Conservation (phyloP, 768 basidiomycete genomes). For the Suillus luteus region DNA sequence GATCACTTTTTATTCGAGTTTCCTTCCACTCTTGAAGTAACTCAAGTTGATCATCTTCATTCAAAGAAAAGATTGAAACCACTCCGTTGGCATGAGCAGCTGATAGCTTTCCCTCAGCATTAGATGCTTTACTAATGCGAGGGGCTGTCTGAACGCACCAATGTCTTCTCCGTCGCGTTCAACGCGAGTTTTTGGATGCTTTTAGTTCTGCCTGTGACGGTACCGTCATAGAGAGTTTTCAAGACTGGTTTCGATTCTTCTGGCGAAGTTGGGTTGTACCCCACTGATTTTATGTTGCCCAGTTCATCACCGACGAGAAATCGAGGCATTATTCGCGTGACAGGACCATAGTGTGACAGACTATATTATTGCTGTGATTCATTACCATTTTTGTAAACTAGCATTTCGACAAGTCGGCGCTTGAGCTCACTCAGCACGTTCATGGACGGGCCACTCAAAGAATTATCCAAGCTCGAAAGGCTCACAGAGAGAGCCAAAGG, state of each 20-base stretch:
- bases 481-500: slow-evolving; percentile 52
- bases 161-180: slow-evolving; percentile 30
- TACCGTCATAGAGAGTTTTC: slow-evolving; percentile 38
- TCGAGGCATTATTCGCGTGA: slow-evolving; percentile 50
- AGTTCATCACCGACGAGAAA: slow-evolving; percentile 81
- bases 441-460: slow-evolving; percentile 80
- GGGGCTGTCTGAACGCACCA: slow-evolving; percentile 38
- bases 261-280: slow-evolving; percentile 37
- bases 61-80: slow-evolving; percentile 43
- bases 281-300: slow-evolving; percentile 69
- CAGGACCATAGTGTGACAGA: not conserved
- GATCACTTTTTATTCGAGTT: slow-evolving; percentile 50
- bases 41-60: slow-evolving; percentile 44
- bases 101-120: slow-evolving; percentile 59
- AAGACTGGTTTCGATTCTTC: slow-evolving; percentile 38
- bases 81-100: slow-evolving; percentile 66
- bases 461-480: slow-evolving; percentile 75
- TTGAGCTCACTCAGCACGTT: slow-evolving; percentile 7
- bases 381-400: slow-evolving; percentile 21
- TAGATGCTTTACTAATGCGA: slow-evolving; percentile 19
- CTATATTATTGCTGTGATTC: slow-evolving; percentile 19
- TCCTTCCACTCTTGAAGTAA: slow-evolving; percentile 62
- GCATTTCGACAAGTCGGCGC: not conserved
- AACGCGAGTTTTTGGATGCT: slow-evolving; percentile 44
- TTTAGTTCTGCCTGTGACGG: slow-evolving; percentile 33